Conservation (phyloP, 352 stramenopile genomes). For the Hyaloperonospora brassicae region DNA sequence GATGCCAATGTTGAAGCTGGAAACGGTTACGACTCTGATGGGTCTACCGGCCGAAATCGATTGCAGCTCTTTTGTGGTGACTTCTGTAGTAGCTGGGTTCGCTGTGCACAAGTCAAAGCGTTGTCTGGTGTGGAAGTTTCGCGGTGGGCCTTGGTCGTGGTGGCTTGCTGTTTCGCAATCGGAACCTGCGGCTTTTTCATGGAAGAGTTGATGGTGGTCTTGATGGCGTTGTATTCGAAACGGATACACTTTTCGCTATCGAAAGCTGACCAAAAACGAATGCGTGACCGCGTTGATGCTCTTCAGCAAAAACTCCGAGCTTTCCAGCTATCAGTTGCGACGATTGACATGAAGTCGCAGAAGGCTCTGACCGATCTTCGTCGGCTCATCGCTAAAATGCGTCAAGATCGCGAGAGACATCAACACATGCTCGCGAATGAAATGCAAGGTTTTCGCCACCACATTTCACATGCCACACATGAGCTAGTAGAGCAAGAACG, state of each 20-base stretch:
- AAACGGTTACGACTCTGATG: constrained; percentile 8
- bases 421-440: constrained; percentile 54
- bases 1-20: constrained; percentile 7
- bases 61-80: neutral
- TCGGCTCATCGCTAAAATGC: constrained; percentile 38
- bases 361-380: constrained; percentile 44
- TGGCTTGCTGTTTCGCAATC: constrained; percentile 32
- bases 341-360: constrained; percentile 54
- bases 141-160: constrained; percentile 36
- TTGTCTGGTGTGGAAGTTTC: constrained; percentile 19
- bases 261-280: constrained; percentile 30
- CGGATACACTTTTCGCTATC: constrained; percentile 24
- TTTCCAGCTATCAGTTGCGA: constrained; percentile 37
- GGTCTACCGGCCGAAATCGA: constrained; percentile 6
- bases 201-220: constrained; percentile 39
- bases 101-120: too few relatives aligned
- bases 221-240: constrained; percentile 27
- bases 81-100: neutral
- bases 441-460: constrained; percentile 49
- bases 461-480: constrained; percentile 42
- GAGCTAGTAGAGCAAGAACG: constrained; percentile 54
- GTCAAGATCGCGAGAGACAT: constrained; percentile 41
- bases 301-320: constrained; percentile 46
- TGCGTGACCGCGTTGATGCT: constrained; percentile 36
- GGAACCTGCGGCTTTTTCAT: constrained; percentile 48